phyloP scores from a whole-genome alignment of 495 filamentous ascomycete genomes.

The Talaromyces trachyspermus region DNA sequence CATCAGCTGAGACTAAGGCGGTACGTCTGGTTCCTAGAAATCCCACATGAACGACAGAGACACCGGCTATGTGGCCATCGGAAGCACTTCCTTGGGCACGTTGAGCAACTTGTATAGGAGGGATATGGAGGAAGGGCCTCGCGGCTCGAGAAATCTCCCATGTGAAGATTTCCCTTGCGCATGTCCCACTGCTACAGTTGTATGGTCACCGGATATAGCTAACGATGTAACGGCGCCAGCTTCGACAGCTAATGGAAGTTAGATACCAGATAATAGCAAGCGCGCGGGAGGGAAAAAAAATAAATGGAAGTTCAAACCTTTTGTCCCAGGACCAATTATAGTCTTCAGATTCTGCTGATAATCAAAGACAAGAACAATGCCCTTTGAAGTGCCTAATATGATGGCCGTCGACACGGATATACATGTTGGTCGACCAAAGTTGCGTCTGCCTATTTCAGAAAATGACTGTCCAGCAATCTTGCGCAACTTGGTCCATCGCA shows the following conservation, averaged over 20 bases:
- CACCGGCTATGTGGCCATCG: slow-evolving; percentile 77
- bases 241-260: slow-evolving; percentile 89
- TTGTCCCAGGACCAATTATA: slow-evolving; percentile 90
- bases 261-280: too few relatives aligned
- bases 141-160: slow-evolving; percentile 83
- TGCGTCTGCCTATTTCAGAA: slow-evolving; percentile 90
- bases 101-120: slow-evolving; percentile 63
- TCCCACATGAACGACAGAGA: slow-evolving; percentile 76
- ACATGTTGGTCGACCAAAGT: slow-evolving; percentile 87
- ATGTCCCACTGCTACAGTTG: slow-evolving; percentile 85
- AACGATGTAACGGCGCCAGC: slow-evolving; percentile 81
- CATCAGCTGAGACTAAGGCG: slow-evolving; percentile 94
- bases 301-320: slow-evolving; percentile 60
- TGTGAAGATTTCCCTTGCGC: slow-evolving; percentile 89
- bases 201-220: slow-evolving; percentile 87
- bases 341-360: slow-evolving; percentile 91
- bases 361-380: slow-evolving; percentile 90
- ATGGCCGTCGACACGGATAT: slow-evolving; percentile 85
- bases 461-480: slow-evolving; percentile 85
- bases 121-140: slow-evolving; percentile 82
- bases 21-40: slow-evolving; percentile 95
- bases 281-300: too few relatives aligned
- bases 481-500: slow-evolving; percentile 89
- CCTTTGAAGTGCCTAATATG: slow-evolving; percentile 86
- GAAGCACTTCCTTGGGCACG: slow-evolving; percentile 29